Conservation (phyloP, 1,139 yeast genomes). For the Saccharomyces hybrid region DNA sequence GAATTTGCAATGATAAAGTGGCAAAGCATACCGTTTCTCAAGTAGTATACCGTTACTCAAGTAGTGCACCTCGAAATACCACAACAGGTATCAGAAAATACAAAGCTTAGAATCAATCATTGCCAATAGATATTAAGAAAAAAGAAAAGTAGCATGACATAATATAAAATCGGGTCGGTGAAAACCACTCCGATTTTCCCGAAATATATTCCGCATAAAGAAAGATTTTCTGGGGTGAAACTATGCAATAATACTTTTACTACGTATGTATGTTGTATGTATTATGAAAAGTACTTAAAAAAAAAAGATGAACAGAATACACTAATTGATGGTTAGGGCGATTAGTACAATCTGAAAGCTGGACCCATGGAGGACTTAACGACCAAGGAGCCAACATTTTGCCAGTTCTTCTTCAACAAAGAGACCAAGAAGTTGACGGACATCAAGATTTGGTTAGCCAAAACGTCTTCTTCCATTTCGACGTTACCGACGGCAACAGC, state of each 20-base stretch:
- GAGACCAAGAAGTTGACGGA: constrained; percentile 99
- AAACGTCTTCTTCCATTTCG: constrained; percentile 94
- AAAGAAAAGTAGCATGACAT: not conserved
- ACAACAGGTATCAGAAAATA: not conserved
- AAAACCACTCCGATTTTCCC: not conserved
- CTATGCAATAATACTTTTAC: not conserved
- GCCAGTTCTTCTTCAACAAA: constrained; percentile 99
- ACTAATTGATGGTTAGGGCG: constrained; percentile 5
- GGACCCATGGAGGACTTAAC: constrained; percentile 99
- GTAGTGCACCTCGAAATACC: not conserved
- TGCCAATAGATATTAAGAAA: not conserved
- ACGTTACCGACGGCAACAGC: constrained; percentile 98
- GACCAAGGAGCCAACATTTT: constrained; percentile 98
- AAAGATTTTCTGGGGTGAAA: not conserved
- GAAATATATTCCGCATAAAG: not conserved
- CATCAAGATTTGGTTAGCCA: constrained; percentile 98
- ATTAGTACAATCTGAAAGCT: constrained; percentile 97
- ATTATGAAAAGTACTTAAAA: not conserved
- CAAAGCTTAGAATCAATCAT: not conserved
- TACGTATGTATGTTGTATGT: not conserved
- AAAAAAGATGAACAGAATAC: not conserved
- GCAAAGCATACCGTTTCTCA: not conserved
- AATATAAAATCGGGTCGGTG: not conserved
- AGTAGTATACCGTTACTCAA: not conserved
- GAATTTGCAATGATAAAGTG: not conserved